Conservation (phyloP, 2,329 filamentous ascomycete species). For the Verticillium nonalfalfae region DNA sequence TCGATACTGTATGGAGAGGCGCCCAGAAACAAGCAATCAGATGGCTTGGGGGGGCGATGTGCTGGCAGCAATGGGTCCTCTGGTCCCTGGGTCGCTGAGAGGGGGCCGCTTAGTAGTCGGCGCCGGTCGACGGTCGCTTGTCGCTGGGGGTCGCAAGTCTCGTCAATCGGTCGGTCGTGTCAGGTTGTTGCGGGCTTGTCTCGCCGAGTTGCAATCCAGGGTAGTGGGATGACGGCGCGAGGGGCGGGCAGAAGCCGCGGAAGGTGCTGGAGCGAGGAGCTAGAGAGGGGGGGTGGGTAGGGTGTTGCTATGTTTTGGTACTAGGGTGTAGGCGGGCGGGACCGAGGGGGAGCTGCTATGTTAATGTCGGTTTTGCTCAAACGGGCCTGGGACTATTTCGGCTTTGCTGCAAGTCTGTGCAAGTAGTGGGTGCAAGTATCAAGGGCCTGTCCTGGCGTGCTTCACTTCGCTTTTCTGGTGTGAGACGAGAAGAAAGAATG, state of each 20-base stretch:
- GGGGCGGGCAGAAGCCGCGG: neutral
- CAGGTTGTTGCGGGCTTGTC: neutral
- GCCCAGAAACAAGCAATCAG: neutral
- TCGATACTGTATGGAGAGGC: neutral
- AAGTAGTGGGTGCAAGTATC: neutral
- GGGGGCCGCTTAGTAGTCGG: neutral
- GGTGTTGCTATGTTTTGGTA: neutral
- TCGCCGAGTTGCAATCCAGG: neutral
- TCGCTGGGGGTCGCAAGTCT: neutral
- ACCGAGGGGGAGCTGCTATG: neutral
- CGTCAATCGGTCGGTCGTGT: neutral
- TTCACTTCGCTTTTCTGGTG: neutral
- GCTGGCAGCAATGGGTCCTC: neutral
- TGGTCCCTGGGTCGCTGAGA: neutral
- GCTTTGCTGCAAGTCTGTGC: neutral
- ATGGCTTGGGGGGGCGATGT: neutral
- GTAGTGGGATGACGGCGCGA: neutral
- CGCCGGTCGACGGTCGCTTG: neutral
- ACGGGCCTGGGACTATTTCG: neutral
- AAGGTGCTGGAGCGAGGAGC: constrained; percentile 4
- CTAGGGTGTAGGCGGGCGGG: neutral
- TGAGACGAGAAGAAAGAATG: neutral
- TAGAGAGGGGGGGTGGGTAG: neutral
- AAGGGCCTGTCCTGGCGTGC: neutral
- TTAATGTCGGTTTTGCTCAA: neutral